Evolutionary conservation across 345 rosid species (phyloP), one percentile per base, ranked within the genome.

Genomic region (Citrus glauca): DNA sequence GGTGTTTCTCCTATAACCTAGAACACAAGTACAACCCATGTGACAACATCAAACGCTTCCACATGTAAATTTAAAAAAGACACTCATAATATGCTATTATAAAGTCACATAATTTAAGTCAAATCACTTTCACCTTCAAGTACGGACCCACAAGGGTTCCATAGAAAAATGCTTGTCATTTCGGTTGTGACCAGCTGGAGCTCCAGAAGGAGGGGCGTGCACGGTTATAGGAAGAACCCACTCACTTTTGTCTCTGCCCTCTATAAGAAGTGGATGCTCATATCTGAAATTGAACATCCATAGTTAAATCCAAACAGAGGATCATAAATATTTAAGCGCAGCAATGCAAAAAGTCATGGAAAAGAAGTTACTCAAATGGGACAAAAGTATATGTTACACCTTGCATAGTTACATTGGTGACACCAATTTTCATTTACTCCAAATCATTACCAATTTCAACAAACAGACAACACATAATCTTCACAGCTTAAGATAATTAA

Each of bases 211-310:
- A 68, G 94, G 95, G 69, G 97, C 99, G 71, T 90, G 97, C 80
- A 94, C 98, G 0, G 89, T 92, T 40, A 96, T 91, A 6, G 99
- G 99, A 76, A 96, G 97, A 84, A 92, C 81, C 99, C 99, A 96
- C 84, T 92, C 98, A 27, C 91, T 85, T 81, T 84, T 96, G 76
- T 96, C 99, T 77, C 95, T 82, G 56, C 91, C 94, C 59, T 89
- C 94, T 42, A 94, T 75, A 63, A 94, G 82, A 80, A 96, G 92
- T 37, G 98, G 98, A 85, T 96, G 98, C 64, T 91, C 99, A 59
- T 89, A 96, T 87, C 98, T 96, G 86, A 77, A 76, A 62, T 79
- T 72, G 57, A 67, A 81, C 60, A 48, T 68, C 53, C 37, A 78
- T 2, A 27, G n/a, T 53, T 19, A 17, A 19, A 33, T 32, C 35